These are phyloP conservation scores for Mrakia gelida DNA, from an alignment of 768 basidiomycete species.

Conservation along the genomic window DNA sequence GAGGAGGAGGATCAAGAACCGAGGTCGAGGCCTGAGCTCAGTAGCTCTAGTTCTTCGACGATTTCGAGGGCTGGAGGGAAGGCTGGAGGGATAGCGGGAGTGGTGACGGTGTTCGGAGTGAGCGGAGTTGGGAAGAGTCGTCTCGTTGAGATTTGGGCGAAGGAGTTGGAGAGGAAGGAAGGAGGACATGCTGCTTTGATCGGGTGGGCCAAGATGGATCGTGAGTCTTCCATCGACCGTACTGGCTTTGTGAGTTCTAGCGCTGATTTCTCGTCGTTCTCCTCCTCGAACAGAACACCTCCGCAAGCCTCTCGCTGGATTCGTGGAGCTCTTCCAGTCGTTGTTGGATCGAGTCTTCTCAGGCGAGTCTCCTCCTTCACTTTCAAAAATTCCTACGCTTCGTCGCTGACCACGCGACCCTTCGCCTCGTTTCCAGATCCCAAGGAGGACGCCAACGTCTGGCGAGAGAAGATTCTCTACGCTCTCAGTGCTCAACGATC, in stretches of 20 bases:
- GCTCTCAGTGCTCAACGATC: constrained; percentile 35
- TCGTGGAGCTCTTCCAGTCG: constrained; percentile 38
- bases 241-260: too few relatives aligned
- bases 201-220: constrained; percentile 55
- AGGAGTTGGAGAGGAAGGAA: background rate
- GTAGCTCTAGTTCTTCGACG: background rate
- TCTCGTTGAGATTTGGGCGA: constrained; percentile 30
- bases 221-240: background rate
- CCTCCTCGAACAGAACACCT: constrained; percentile 44
- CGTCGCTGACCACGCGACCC: background rate
- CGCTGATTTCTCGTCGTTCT: background rate
- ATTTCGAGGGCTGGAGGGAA: background rate
- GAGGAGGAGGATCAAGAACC: background rate
- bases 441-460: constrained; percentile 35
- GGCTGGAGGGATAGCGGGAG: background rate
- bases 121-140: constrained; percentile 36
- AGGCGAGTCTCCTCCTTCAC: background rate
- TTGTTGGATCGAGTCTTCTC: constrained; percentile 39
- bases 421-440: constrained; percentile 33
- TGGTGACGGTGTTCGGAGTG: constrained; percentile 33
- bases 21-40: background rate
- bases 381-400: background rate
- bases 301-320: constrained; percentile 56
- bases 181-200: constrained; percentile 14
- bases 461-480: constrained; percentile 35